phyloP scores from a whole-genome alignment of 441 rosid species.

The Pelargonium cotyledonis region DNA sequence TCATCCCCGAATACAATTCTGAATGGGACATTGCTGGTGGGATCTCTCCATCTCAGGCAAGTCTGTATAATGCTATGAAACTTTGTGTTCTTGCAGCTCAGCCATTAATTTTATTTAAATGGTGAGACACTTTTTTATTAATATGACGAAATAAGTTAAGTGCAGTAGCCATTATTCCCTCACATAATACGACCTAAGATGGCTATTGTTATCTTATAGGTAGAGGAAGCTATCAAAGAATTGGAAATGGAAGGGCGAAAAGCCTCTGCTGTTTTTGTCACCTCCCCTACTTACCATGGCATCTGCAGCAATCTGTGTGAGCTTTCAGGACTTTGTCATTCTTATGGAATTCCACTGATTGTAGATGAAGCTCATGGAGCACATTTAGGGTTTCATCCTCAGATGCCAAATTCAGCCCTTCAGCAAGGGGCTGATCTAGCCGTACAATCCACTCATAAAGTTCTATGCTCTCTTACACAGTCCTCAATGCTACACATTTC shows the following conservation, averaged over 20 bases:
- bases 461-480: conserved; percentile 52
- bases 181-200: neutral
- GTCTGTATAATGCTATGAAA: conserved; percentile 7
- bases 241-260: conserved; percentile 38
- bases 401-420: conserved; percentile 47
- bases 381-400: conserved; percentile 53
- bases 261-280: conserved; percentile 51
- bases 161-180: neutral
- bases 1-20: conserved; percentile 39
- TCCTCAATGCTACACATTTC: conserved; percentile 61
- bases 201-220: conserved; percentile 24
- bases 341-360: conserved; percentile 43
- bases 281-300: conserved; percentile 63
- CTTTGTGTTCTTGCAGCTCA: neutral
- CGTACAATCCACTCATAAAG: conserved; percentile 60
- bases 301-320: conserved; percentile 46
- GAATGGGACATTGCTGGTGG: conserved; percentile 52
- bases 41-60: conserved; percentile 37
- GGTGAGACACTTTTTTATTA: neutral
- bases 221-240: conserved; percentile 42
- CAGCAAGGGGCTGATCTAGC: conserved; percentile 53
- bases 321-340: conserved; percentile 45
- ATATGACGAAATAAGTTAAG: neutral
- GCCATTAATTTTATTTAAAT: neutral
- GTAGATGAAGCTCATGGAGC: conserved; percentile 71